Evolutionary conservation across 2,329 filamentous ascomycete genomes (phyloP), one percentile per base, ranked within the genome.

Genomic region (Botrytis deweyae): DNA sequence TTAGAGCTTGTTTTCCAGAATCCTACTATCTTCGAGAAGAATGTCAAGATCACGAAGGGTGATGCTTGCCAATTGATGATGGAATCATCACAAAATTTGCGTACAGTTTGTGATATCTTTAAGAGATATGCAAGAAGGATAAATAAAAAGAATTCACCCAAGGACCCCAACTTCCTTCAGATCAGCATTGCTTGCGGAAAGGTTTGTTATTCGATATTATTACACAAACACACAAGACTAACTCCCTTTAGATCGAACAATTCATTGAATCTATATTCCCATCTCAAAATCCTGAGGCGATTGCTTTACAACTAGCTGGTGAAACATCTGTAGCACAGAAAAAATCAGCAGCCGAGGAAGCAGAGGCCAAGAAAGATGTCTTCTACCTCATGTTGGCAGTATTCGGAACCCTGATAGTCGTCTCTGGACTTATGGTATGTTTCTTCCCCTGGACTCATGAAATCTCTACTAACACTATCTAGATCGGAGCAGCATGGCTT

Each of bases 21-120:
- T 83, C 92, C 93, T 36, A 87, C 87, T 75, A 90, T 99, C 74
- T 97, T 97, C 81, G 84, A 95, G 81, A 90, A 88, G 77, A 96
- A 98, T 80, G 86, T 99, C 85, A 99, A 99, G 86, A 98, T 99
- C 83, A 95, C 93, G 74, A 98, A 97, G 85, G 96, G 96, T 46
- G 90, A 95, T 78, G 95, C 96, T 55, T 98, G 96, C 82, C 87
- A 92, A 78, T 86, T 98, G 79, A 98, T 99, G 96, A 88, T 91
- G 75, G 90, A 97, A 80, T 97, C 93, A 18, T 97, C 95, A 10
- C 95, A 98, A 82, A 98, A 98, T 82, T 87, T 98, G 70, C 87
- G 88, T 72, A 86, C 93, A 1, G 89, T 97, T 7, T 97, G 93
- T 81, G 91, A 94, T 9, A 89, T 94, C 20, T 98, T 98, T 87